Conservation (phyloP, 2,329 filamentous ascomycete species). For the Fusarium longipes region DNA sequence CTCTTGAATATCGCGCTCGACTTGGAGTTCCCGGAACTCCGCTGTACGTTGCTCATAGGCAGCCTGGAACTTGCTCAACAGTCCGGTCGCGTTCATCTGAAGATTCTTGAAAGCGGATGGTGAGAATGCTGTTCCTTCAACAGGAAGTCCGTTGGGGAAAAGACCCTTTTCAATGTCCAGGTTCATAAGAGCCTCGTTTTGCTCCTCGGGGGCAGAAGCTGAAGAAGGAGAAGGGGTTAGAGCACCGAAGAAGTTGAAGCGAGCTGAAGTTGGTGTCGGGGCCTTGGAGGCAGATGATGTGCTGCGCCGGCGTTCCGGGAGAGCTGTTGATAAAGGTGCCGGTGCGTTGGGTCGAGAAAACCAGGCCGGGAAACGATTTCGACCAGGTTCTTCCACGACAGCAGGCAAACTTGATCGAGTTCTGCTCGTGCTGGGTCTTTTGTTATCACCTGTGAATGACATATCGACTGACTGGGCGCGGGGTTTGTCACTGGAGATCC, state of each 20-base stretch:
- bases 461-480: constrained; percentile 48
- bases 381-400: constrained; percentile 34
- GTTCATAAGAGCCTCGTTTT: constrained; percentile 65
- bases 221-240: constrained; percentile 57
- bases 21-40: constrained; percentile 62
- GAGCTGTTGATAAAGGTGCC: constrained; percentile 30
- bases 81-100: constrained; percentile 66
- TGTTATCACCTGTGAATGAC: constrained; percentile 49
- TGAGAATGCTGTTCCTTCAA: constrained; percentile 64
- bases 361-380: constrained; percentile 40
- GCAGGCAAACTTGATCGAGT: constrained; percentile 25
- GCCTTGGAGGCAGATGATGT: constrained; percentile 51
- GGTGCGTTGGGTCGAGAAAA: constrained; percentile 37
- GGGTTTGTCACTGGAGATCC: constrained; percentile 17
- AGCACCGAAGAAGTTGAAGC: constrained; percentile 60
- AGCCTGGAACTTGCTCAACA: constrained; percentile 66
- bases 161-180: constrained; percentile 67
- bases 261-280: constrained; percentile 50
- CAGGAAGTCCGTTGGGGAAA: constrained; percentile 59
- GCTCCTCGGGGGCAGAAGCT: constrained; percentile 46
- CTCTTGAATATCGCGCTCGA: constrained; percentile 63
- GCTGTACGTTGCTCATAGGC: constrained; percentile 67
- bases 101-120: constrained; percentile 71
- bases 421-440: constrained; percentile 23
- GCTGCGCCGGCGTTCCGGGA: constrained; percentile 29